phyloP scores from a whole-genome alignment of 148 eudicot genomes.

The Vaccinium macrocarpon region DNA sequence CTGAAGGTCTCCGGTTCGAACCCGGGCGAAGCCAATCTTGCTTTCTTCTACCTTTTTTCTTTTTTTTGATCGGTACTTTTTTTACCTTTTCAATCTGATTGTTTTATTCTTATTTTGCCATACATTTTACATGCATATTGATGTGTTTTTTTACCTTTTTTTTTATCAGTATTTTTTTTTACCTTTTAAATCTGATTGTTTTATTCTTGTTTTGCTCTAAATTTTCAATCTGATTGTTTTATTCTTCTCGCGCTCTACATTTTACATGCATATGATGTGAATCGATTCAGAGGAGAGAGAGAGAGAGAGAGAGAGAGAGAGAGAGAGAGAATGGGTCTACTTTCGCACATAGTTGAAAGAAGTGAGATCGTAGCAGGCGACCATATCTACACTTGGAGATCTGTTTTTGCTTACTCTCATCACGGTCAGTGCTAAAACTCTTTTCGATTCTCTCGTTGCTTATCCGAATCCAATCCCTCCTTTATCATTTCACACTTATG shows the following conservation, averaged over 20 bases:
- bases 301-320: neutral
- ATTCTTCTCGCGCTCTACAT: neutral
- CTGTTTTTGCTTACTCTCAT: constrained; percentile 25
- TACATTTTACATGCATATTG: too few relatives aligned
- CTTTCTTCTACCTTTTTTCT: too few relatives aligned
- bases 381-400: constrained; percentile 36
- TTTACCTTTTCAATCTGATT: neutral
- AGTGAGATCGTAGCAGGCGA: constrained; percentile 27
- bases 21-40: constrained; percentile 97
- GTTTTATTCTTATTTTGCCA: neutral
- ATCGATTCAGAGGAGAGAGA: neutral
- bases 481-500: neutral
- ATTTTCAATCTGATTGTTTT: neutral
- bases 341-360: constrained; percentile 19
- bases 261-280: neutral
- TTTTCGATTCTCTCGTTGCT: neutral
- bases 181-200: too few relatives aligned
- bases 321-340: constrained; percentile 14
- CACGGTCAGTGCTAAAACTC: constrained; percentile 19
- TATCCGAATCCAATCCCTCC: too few relatives aligned
- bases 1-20: constrained; percentile 98
- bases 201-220: too few relatives aligned
- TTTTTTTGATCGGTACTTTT: too few relatives aligned
- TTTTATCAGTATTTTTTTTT: too few relatives aligned
- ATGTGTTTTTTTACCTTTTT: too few relatives aligned